phyloP scores from a whole-genome alignment of 306 rosid species.

The Fragaria nilgerrensis region DNA sequence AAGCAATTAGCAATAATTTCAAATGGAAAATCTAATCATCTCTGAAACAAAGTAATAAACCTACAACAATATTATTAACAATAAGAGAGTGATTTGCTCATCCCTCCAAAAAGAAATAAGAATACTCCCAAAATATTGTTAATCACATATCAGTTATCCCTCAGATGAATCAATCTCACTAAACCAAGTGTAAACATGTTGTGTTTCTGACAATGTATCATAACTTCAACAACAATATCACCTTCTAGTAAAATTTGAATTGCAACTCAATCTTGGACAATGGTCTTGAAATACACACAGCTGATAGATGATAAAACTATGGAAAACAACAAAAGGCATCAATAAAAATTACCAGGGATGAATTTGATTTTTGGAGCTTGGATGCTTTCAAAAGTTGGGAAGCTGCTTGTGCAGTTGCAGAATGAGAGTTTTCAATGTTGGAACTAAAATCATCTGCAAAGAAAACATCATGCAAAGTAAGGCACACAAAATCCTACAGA shows the following conservation, averaged over 20 bases:
- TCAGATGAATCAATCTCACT: background rate
- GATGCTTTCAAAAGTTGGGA: conserved; percentile 28
- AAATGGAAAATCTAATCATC: background rate
- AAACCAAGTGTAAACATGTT: background rate
- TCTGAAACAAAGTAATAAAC: background rate
- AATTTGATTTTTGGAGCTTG: conserved; percentile 31
- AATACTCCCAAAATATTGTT: background rate
- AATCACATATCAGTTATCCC: background rate
- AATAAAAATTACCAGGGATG: conserved; percentile 30
- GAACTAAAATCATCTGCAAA: conserved; percentile 32
- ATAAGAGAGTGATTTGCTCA: background rate
- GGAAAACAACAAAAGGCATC: background rate
- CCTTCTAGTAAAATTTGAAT: background rate
- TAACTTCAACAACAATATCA: background rate
- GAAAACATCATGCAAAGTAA: background rate
- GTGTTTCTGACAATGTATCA: background rate
- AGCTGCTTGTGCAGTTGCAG: conserved; percentile 31
- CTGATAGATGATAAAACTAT: background rate
- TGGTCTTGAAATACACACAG: background rate
- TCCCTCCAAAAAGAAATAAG: background rate
- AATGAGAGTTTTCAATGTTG: conserved; percentile 28
- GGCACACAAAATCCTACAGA: background rate
- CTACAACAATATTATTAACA: background rate
- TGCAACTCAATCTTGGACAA: background rate
- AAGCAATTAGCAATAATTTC: background rate